Evolutionary conservation across 192 early-diverging fungal species (phyloP).

Genomic region (Backusella liffmaniae): DNA sequence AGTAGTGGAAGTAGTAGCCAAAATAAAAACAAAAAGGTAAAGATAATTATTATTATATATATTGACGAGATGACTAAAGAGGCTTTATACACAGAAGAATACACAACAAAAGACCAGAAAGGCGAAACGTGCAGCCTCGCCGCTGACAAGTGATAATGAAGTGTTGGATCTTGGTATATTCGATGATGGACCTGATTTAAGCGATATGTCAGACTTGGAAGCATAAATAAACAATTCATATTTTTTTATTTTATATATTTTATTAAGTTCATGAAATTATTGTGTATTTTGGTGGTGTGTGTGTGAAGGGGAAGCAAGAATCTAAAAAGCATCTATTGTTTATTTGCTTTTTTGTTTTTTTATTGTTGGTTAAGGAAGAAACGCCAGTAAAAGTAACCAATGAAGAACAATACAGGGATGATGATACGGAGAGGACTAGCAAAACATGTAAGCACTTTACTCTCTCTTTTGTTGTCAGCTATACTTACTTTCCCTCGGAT

Average conservation of each 20-base stretch:
- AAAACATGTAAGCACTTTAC: background rate
- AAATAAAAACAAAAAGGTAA: background rate
- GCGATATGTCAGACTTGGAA: slow-evolving; percentile 30
- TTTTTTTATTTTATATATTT: background rate
- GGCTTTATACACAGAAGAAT: background rate
- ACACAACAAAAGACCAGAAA: background rate
- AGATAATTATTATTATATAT: background rate
- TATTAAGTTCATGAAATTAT: background rate
- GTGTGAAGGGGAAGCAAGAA: background rate
- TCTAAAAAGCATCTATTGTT: background rate
- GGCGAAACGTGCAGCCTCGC: background rate
- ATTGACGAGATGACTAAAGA: background rate
- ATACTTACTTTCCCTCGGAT: slow-evolving; percentile 35
- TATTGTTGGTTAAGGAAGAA: slow-evolving; percentile 23
- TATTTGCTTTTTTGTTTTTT: background rate
- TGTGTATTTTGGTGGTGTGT: background rate
- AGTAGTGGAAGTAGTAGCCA: background rate
- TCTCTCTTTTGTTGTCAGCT: background rate
- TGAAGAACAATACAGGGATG: slow-evolving; percentile 25
- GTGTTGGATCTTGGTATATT: slow-evolving; percentile 22
- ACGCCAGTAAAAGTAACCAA: slow-evolving; percentile 31
- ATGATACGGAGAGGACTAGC: slow-evolving; percentile 33
- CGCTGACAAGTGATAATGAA: slow-evolving; percentile 10
- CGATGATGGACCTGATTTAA: slow-evolving; percentile 33
- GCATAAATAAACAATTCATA: background rate